Conservation (phyloP, 805 yeast species). For the Ascoidea tarda region DNA sequence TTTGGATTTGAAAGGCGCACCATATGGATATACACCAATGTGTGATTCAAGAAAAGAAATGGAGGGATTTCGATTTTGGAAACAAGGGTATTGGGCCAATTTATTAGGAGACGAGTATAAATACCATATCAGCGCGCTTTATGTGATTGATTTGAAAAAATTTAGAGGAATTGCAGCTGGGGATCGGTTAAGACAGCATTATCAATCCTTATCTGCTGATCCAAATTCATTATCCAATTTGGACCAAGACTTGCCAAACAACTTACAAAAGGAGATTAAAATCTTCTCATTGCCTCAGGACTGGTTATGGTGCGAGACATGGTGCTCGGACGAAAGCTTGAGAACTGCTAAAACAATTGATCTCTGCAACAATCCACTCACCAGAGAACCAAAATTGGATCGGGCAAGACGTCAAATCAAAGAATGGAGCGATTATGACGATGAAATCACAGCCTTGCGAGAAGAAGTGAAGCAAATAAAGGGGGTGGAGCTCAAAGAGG, state of each 20-base stretch:
- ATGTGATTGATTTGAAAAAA: conserved; percentile 58
- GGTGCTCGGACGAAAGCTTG: conserved; percentile 62
- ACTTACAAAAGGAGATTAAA: conserved; percentile 52
- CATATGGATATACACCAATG: conserved; percentile 84
- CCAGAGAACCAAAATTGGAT: conserved; percentile 66
- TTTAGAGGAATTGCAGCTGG: conserved; percentile 65
- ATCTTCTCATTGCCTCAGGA: conserved; percentile 67
- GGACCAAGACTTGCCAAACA: conserved; percentile 92
- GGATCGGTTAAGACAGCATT: conserved; percentile 68
- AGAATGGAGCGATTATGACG: conserved; percentile 62
- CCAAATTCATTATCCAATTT: conserved; percentile 67
- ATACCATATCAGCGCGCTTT: conserved; percentile 77
- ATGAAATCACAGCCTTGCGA: conserved; percentile 27
- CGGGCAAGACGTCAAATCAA: conserved; percentile 65
- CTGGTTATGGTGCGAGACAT: conserved; percentile 91
- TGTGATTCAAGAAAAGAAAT: conserved; percentile 65
- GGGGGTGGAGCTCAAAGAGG: background rate
- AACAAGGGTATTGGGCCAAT: conserved; percentile 78
- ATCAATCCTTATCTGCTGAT: conserved; percentile 70
- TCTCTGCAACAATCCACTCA: conserved; percentile 70
- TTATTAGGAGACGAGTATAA: conserved; percentile 37
- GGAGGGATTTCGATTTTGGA: conserved; percentile 88
- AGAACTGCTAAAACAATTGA: conserved; percentile 65
- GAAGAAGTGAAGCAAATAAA: conserved; percentile 7
- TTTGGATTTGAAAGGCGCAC: conserved; percentile 61